Conservation (phyloP, 176 grass and related monocot genomes). For the Cenchrus fungigraminus region DNA sequence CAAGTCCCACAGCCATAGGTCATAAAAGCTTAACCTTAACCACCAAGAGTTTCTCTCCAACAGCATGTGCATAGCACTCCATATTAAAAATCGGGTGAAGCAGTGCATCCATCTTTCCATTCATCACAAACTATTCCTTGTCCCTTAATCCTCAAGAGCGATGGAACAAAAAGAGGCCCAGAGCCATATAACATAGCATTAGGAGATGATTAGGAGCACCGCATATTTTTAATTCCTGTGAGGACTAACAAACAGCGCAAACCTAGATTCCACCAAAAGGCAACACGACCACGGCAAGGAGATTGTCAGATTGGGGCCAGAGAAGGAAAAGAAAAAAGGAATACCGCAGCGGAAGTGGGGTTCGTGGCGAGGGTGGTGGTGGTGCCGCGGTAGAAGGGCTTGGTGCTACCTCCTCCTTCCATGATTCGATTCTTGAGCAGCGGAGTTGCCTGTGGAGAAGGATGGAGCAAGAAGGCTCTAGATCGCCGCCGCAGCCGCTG, state of each 20-base stretch:
- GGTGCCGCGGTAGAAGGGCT: background rate
- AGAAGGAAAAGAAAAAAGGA: slow-evolving; percentile 1
- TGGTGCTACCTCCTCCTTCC: slow-evolving; percentile 24
- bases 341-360: slow-evolving; percentile 30
- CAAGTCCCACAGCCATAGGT: background rate
- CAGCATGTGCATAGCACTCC: background rate
- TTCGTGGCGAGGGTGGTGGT: slow-evolving; percentile 15
- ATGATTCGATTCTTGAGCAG: slow-evolving; percentile 28
- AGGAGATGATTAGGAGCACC: background rate
- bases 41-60: background rate
- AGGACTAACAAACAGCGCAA: background rate
- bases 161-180: background rate
- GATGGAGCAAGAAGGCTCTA: background rate
- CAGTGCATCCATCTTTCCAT: background rate
- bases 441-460: background rate
- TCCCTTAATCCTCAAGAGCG: background rate
- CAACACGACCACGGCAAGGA: background rate
- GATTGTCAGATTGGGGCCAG: background rate
- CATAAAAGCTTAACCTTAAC: background rate
- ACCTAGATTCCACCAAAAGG: slow-evolving; percentile 8
- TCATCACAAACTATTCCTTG: background rate
- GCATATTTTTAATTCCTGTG: background rate
- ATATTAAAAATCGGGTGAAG: background rate
- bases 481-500: background rate
- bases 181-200: background rate